Evolutionary conservation across 306 rosid genomes (phyloP).

Genomic region (Echinosophora koreensis): DNA sequence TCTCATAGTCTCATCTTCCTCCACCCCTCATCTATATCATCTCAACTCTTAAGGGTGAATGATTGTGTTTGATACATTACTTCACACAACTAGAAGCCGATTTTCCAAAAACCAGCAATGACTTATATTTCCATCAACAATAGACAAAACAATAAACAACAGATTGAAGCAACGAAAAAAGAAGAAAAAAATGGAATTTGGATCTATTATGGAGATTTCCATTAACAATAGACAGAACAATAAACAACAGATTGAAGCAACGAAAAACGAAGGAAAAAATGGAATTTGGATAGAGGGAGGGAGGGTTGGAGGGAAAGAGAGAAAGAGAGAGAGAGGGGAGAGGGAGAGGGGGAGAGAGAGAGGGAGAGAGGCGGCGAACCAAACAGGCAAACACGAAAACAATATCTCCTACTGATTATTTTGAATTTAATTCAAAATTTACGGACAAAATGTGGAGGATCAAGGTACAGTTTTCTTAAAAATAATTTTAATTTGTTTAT

Average conservation of each 20-base stretch:
- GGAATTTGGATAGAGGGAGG: too few relatives aligned
- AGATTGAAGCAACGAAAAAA: background rate
- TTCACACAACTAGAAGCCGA: background rate
- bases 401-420: slow-evolving; percentile 67
- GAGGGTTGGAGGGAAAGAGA: too few relatives aligned
- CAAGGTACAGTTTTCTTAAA: slow-evolving; percentile 60
- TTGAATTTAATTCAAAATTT: slow-evolving; percentile 88
- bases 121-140: slow-evolving; percentile 14
- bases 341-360: too few relatives aligned
- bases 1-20: too few relatives aligned
- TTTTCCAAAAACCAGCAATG: slow-evolving; percentile 18
- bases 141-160: background rate
- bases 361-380: too few relatives aligned
- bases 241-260: too few relatives aligned
- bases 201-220: background rate
- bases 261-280: too few relatives aligned
- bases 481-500: slow-evolving; percentile 10
- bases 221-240: too few relatives aligned
- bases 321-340: too few relatives aligned
- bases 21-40: too few relatives aligned
- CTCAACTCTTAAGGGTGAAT: too few relatives aligned
- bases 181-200: background rate
- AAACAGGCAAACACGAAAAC: slow-evolving; percentile 62
- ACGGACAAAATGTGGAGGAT: slow-evolving; percentile 93
- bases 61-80: background rate